Evolutionary conservation across 1,284 basidiomycete species (phyloP), one percentile per base, ranked within the genome.

Genomic region (Sutorius eximius): DNA sequence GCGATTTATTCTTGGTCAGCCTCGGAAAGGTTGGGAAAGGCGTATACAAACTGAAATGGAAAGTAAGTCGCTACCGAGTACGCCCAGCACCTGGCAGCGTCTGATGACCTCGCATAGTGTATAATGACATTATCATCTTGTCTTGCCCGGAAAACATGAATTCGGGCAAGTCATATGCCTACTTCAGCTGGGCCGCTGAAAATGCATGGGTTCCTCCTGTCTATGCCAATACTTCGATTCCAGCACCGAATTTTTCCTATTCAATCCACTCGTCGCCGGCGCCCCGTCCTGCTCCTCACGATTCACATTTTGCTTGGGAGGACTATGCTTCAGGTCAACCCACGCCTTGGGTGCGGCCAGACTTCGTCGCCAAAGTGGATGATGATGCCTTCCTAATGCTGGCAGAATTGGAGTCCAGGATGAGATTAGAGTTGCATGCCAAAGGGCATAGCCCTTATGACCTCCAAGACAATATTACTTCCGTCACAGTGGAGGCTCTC

Each of bases 341-440:
- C 3, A 72, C 67, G 40, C 75, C 80, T 10, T 92, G 90, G 90
- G 85, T 89, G 11, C 79, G 85, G 38, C 93, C 93, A 10, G 91
- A 96, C 67, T 97, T 86, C 65, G 85, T 98, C 37, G 83, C 90
- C 62, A 98, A 98, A 74, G 91, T 89, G 1, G 95, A 98, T 70
- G 95, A 98, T 65, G 95, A 98, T 70, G 84, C 92, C 12, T 96
- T 98, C 67, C 83, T 97, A 53, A 95, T 96, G 82, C 81, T 98
- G 24, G 91, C 91, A 8, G 95, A 98, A 73, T 78, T 98, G 15
- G 95, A 98, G 72, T 82, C 91, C 15, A 82, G 92, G 34, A 74
- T 98, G 55, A 81, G 95, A 36, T 75, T 93, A 13, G 86, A 90
- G 60, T 73, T 93, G 47, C 78, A 88, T 60, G 69, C 72, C 18